Percentiles rank a stretch among this genome's conserved stretches.
phyloP scores from a whole-genome alignment of 163 green algal genomes.

The Scenedesmus sp. region DNA sequence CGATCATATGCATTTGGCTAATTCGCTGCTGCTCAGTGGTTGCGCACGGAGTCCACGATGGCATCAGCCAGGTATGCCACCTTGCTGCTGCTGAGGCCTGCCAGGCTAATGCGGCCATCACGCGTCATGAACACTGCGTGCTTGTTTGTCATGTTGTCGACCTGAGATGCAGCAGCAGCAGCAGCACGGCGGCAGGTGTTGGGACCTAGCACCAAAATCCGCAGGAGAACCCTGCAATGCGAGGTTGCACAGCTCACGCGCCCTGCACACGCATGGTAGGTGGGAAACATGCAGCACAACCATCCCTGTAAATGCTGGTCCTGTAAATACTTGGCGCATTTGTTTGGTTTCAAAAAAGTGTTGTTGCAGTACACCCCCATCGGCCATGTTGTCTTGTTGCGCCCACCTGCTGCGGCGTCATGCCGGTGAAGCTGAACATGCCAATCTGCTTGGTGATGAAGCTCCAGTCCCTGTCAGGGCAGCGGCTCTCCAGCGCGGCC shows the following conservation, averaged over 20 bases:
- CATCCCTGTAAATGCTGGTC: too few species aligned
- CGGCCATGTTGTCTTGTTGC: too few species aligned
- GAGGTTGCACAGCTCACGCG: too few species aligned
- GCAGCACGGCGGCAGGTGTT: neutral
- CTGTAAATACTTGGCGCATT: too few species aligned
- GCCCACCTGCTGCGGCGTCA: slow-evolving; percentile 81
- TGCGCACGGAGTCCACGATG: slow-evolving; percentile 92
- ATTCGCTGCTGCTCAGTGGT: slow-evolving; percentile 58
- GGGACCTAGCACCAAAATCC: neutral
- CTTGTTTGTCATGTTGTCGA: slow-evolving; percentile 97
- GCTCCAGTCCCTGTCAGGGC: slow-evolving; percentile 89
- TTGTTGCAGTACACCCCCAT: too few species aligned
- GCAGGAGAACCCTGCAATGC: neutral
- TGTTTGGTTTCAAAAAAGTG: too few species aligned
- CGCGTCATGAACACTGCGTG: slow-evolving; percentile 97
- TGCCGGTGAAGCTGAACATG: slow-evolving; percentile 95
- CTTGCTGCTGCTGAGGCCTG: slow-evolving; percentile 81
- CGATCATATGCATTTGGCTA: too few species aligned
- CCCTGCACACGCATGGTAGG: too few species aligned
- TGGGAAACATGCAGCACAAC: too few species aligned
- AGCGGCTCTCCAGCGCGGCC: slow-evolving; percentile 70
- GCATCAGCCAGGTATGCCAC: slow-evolving; percentile 91
- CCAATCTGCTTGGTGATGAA: slow-evolving; percentile 94
- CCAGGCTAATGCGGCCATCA: slow-evolving; percentile 97
- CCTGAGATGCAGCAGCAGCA: slow-evolving; percentile 61